Evolutionary conservation across 805 yeast genomes (phyloP), one percentile per base, ranked within the genome.

Genomic region (Wickerhamomyces bovis): DNA sequence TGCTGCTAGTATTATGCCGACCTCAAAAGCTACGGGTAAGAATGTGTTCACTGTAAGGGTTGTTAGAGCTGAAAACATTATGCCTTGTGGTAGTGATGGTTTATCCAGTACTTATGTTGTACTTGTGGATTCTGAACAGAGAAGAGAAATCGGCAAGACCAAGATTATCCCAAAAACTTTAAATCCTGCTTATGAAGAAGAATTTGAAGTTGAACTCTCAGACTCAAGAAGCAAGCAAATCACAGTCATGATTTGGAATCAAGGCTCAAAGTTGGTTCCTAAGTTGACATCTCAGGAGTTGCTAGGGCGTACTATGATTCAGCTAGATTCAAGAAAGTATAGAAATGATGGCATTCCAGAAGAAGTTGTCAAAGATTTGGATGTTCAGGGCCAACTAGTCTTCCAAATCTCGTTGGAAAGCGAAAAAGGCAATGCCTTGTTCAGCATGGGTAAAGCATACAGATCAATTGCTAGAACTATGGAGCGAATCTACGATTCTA

Each of bases 151-250:
- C 30, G 90, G 85, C 3, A 80, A 78, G 50, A 90, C 98, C 0
- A 71, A 86, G 54, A 75, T 82, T 0, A 69, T 85, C 4, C 69
- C 72, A 26, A 77, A 77, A 45, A 77, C 81, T 5, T 66, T 76
- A 30, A 80, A 81, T 55, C 97, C 97, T 0, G 77, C 75, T 15
- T 92, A 95, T 95, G 86, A 87, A 56, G 96, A 90, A 67, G 86
- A 85, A 47, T 87, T 89, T 61, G 96, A 89, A 61, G 48, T 67
- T 23, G 66, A 59, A 28, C 57, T 71, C 3, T 63, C 65, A 0
- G 71, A 74, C 0, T 64, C 70, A 20, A 63, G 73, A 2, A 60
- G 75, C 2, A 66, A 73, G 33, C 70, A 78, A 23, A 53, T 85
- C 2, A 73, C 80, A 2, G 76, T 80, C 2, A 81, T 83, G 2